Base-by-base conservation (phyloP, 371 early-diverging fungal genomes). In the Actinomortierella wolfii region DNA sequence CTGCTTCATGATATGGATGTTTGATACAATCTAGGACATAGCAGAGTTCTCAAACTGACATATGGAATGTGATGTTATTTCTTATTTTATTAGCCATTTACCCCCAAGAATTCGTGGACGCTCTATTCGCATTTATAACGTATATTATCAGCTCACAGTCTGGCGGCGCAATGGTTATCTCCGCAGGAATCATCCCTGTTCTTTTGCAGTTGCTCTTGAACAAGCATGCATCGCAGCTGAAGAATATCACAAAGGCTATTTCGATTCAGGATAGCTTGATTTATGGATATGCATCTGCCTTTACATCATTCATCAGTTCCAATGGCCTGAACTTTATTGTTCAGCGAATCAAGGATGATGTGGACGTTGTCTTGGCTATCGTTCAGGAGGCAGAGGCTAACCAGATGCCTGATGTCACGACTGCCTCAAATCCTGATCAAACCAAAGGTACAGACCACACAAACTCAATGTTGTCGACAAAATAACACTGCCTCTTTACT, bases 111-210 rank as follows among this genome's bases (percentile, higher is more conserved):
- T 95, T 90, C 67, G 71, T 90, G 61, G 97, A 97, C 56, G 89
- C 94, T 2, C 59, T 97, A n/a, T 91, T 91, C 64, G 79, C 83
- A 1, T 86, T 97, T 50, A 69, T 96, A 15, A 78, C 89, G 0
- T 90, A 86, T 51, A 77, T 97, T 45, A 81, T 91, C 29, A 83
- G 87, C 56, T 91, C 89, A 15, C 92, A 89, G 66, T 82, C 87
- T 2, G 95, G 97, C 48, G 94, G 94, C 13, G 90, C 87, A 62
- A 93, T 95, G 90, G 79, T 98, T 15, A 90, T 95, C 58, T 86
- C 94, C 23, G 94, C 96, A 9, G 98, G 97, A 11, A 82, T 95
- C 20, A 87, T 97, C 41, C 90, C 91, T 2, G 80, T 88, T 1
- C 79, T 97, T 39, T 78, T 89, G 18, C 79, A 85, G 46, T 79